These are phyloP conservation scores for Royoungia palumana DNA, from an alignment of 768 basidiomycete genomes.

Conservation along the genomic window DNA sequence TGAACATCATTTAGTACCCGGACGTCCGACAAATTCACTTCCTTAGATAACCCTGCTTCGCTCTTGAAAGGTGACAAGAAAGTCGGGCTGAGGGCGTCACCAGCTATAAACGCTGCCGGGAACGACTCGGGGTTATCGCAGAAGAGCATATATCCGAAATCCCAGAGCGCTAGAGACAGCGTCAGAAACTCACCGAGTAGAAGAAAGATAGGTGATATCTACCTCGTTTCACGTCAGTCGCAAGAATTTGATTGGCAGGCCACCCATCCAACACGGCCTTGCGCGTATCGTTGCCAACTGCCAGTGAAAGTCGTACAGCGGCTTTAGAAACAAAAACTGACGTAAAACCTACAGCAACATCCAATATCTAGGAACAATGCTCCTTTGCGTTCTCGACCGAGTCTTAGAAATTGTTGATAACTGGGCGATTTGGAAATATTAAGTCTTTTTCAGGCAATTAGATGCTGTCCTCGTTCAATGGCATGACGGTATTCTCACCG, in stretches of 20 bases:
- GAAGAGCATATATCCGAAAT: constrained; percentile 61
- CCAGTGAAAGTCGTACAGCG: background rate
- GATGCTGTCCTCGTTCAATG: background rate
- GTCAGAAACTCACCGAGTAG: background rate
- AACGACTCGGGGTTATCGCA: constrained; percentile 48
- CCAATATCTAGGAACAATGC: constrained; percentile 45
- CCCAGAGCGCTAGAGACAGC: constrained; percentile 49
- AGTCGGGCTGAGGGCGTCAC: constrained; percentile 48
- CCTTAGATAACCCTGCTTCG: constrained; percentile 14
- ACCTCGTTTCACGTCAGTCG: constrained; percentile 40
- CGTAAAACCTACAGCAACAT: constrained; percentile 37
- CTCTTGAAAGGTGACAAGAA: constrained; percentile 35
- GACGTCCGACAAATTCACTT: constrained; percentile 30
- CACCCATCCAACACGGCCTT: constrained; percentile 42
- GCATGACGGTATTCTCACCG: constrained; percentile 5
- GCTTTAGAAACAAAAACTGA: background rate
- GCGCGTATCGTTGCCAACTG: constrained; percentile 42
- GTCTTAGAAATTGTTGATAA: constrained; percentile 30
- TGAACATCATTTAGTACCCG: constrained; percentile 43
- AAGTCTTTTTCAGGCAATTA: constrained; percentile 11
- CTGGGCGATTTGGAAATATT: constrained; percentile 18
- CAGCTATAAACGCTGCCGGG: constrained; percentile 52
- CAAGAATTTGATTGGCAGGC: constrained; percentile 35
- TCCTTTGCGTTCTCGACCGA: constrained; percentile 34
- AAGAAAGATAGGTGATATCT: background rate